Base-by-base conservation (phyloP, 495 filamentous ascomycete species). In the Hypoxylon lienhwacheense region DNA sequence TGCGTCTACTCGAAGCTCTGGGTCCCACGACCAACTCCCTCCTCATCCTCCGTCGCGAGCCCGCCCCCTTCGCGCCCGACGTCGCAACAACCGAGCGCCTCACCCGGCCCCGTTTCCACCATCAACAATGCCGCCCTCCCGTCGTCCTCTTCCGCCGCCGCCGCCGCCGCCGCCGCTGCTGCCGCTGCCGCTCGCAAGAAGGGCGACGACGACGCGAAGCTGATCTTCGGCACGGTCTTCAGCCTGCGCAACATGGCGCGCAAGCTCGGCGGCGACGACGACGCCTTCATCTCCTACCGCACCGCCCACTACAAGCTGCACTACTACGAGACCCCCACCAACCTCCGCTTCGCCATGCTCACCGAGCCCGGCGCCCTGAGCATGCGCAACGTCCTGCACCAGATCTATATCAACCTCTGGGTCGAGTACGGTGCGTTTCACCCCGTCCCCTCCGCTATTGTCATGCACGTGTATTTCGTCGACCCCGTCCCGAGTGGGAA, bases 321-420 rank as follows among this genome's bases (percentile, higher is more conserved):
- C 76, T 98, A 95, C 76, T 97, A 96, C 79, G 93, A 98, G 77
- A 97, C 93, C 10, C 89, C 90, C 0, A 96, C 90, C 44, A 92
- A 86, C 66, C 84, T 93, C 66, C 95, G 96, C 64, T 92, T 97
- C 55, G 91, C 97, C 60, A 90, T 98, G 88, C 75, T 97, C 59
- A 97, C 92, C 28, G 93, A 97, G 72, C 84, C 86, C 32, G 88
- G 86, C 68, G 88, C 87, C 50, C 85, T 86, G 50, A 96, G 89
- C 70, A 89, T 97, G 80, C 85, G 90, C 24, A 86, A 91, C 52
- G 91, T 91, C 6, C 77, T 98, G 65, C 90, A 98, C 69, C 93
- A 98, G 79, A 97, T 98, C 44, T 97, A 97, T 69, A 93, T 96
- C 66, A 97, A 93, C 72, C 81, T 97, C 17, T 97, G 89, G 73